Conservation (phyloP, 129 eudicot genomes). For the Flaveria trinervia region DNA sequence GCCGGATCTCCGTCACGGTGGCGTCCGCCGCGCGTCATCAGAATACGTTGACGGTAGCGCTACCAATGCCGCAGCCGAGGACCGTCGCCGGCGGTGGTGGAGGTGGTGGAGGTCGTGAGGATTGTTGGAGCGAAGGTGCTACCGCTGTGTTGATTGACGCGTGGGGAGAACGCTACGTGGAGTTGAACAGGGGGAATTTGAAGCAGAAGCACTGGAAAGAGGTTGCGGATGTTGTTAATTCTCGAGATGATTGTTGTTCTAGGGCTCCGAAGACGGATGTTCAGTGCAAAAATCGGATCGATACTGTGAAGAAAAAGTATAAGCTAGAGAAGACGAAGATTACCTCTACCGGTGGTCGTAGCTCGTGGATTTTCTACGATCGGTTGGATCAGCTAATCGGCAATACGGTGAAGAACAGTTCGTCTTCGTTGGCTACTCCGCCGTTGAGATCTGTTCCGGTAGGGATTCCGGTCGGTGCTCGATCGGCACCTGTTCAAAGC, state of each 20-base stretch:
- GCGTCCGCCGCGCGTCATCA: slow-evolving; percentile 70
- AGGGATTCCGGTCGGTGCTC: slow-evolving; percentile 74
- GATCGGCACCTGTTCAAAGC: slow-evolving; percentile 48
- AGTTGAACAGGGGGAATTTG: slow-evolving; percentile 69
- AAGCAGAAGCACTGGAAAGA: slow-evolving; percentile 90
- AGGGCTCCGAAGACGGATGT: slow-evolving; percentile 74
- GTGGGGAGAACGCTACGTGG: slow-evolving; percentile 79
- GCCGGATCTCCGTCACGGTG: slow-evolving; percentile 68
- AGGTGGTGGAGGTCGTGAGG: slow-evolving; percentile 59
- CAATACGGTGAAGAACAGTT: slow-evolving; percentile 35
- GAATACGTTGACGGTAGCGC: slow-evolving; percentile 62
- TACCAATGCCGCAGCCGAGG: slow-evolving; percentile 53
- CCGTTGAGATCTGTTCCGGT: slow-evolving; percentile 47
- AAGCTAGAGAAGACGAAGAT: slow-evolving; percentile 73
- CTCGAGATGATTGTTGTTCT: slow-evolving; percentile 47
- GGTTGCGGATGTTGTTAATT: slow-evolving; percentile 75
- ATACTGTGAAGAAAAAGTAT: slow-evolving; percentile 83
- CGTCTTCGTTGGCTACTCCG: slow-evolving; percentile 22
- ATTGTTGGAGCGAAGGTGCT: slow-evolving; percentile 97
- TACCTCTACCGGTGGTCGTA: slow-evolving; percentile 53
- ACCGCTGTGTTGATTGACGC: slow-evolving; percentile 90
- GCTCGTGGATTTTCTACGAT: slow-evolving; percentile 67
- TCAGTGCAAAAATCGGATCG: slow-evolving; percentile 86
- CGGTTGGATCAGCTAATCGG: slow-evolving; percentile 65
- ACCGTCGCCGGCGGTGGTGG: slow-evolving; percentile 35